phyloP scores from a whole-genome alignment of 2,329 filamentous ascomycete species.

The Ilyonectria sp. region DNA sequence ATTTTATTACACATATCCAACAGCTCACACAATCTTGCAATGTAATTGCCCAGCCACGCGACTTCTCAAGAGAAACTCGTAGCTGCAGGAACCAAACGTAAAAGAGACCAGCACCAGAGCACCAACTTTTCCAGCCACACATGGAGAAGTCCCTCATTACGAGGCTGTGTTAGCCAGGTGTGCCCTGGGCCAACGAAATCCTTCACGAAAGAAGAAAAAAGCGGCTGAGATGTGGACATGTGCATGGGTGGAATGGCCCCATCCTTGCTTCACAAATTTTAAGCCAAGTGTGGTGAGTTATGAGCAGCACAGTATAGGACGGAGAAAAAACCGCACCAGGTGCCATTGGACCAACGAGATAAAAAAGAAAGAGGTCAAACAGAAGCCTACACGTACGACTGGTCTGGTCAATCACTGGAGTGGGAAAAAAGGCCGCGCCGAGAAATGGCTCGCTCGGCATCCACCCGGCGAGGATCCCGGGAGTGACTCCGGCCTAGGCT shows the following conservation, averaged over 20 bases:
- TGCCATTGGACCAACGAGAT: not conserved
- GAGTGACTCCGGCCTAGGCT: not conserved
- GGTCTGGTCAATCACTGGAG: not conserved
- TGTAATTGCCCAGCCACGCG: not conserved
- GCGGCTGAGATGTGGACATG: not conserved
- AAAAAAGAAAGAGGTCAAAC: not conserved
- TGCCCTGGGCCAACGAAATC: not conserved
- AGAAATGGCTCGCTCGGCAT: constrained; percentile 27
- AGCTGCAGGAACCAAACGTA: not conserved
- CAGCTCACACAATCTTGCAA: not conserved
- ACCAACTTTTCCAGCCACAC: not conserved
- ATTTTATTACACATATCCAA: no score
- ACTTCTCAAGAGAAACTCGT: not conserved
- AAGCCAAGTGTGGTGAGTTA: constrained; percentile 19
- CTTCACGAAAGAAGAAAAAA: not conserved
- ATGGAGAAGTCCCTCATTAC: not conserved
- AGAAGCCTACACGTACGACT: not conserved
- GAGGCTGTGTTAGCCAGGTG: not conserved
- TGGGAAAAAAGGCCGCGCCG: constrained; percentile 1
- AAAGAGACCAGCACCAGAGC: no score
- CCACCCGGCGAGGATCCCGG: constrained; percentile 21
- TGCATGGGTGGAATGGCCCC: constrained; percentile 1
- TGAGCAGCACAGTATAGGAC: not conserved
- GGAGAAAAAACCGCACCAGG: not conserved
- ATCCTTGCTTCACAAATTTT: constrained; percentile 3